Conservation (phyloP, 2,329 filamentous ascomycete species). For the Mycosphaerella sp. region DNA sequence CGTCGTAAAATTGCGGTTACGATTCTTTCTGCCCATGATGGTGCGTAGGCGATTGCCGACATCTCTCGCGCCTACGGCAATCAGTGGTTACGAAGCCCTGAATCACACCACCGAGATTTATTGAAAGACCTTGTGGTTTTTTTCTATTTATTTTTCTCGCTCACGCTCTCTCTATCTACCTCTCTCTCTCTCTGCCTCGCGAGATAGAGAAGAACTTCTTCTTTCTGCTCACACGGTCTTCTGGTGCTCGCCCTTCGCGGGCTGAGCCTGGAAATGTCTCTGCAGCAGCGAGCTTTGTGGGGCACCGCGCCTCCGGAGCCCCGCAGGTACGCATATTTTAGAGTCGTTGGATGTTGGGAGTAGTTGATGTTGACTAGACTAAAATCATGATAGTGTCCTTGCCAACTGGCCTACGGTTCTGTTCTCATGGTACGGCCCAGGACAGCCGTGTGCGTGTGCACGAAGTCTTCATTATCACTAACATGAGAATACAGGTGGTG, state of each 20-base stretch:
- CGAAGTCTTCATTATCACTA: too few relatives aligned
- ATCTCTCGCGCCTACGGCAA: constrained; percentile 4
- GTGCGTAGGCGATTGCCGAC: constrained; percentile 6
- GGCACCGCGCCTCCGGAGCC: constrained; percentile 46
- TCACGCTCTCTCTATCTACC: background rate
- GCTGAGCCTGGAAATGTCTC: constrained; percentile 13
- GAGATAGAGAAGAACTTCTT: too few relatives aligned
- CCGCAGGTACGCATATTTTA: too few relatives aligned
- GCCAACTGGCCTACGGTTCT: constrained; percentile 84
- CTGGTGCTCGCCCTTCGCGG: constrained; percentile 17
- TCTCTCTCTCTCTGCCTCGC: too few relatives aligned
- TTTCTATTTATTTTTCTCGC: too few relatives aligned
- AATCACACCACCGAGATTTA: background rate
- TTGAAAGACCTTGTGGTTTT: background rate
- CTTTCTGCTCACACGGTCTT: constrained; percentile 2
- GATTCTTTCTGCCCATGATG: constrained; percentile 6
- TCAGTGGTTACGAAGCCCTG: background rate
- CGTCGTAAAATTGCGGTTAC: too few relatives aligned
- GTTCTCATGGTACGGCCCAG: constrained; percentile 76
- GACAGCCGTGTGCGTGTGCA: too few relatives aligned
- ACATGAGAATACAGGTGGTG: constrained; percentile 48
- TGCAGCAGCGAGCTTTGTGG: constrained; percentile 36
- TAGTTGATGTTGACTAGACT: too few relatives aligned
- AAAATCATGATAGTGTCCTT: constrained; percentile 30
- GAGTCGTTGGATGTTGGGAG: too few relatives aligned